Conservation (phyloP, 768 basidiomycete genomes). For the Mycena rosella region DNA sequence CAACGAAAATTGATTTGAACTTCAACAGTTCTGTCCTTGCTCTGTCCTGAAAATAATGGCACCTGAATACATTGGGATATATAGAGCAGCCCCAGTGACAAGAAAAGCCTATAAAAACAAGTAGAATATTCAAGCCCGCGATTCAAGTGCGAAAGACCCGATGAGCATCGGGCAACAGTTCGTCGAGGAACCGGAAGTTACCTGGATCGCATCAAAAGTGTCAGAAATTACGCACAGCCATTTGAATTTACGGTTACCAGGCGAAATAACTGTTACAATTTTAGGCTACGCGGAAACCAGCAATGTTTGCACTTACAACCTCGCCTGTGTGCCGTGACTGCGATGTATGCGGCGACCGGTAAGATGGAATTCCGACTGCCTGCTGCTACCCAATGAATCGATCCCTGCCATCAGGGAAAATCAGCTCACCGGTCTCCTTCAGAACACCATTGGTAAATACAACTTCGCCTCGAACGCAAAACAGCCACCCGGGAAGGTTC, state of each 20-base stretch:
- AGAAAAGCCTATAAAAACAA: no score
- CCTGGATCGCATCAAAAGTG: neutral
- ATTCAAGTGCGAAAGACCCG: neutral
- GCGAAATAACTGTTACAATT: neutral
- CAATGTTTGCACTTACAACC: neutral
- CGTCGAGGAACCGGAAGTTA: constrained; percentile 1
- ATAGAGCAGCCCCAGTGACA: no score
- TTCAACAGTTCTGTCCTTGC: no score
- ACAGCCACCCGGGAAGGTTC: neutral
- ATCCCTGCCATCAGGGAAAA: neutral
- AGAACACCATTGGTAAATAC: neutral
- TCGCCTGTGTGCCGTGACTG: neutral
- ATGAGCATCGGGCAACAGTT: constrained; percentile 1
- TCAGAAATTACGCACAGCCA: neutral
- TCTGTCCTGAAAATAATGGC: no score
- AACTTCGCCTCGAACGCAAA: neutral
- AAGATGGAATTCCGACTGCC: neutral
- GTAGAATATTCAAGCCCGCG: no score
- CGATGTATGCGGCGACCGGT: neutral
- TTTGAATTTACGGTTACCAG: neutral
- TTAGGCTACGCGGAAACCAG: neutral
- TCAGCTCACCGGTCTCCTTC: neutral
- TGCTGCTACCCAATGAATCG: no score
- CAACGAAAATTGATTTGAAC: no score
- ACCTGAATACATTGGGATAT: no score